phyloP scores from a whole-genome alignment of 2,329 filamentous ascomycete genomes.

The Aspergillus versicolor region DNA sequence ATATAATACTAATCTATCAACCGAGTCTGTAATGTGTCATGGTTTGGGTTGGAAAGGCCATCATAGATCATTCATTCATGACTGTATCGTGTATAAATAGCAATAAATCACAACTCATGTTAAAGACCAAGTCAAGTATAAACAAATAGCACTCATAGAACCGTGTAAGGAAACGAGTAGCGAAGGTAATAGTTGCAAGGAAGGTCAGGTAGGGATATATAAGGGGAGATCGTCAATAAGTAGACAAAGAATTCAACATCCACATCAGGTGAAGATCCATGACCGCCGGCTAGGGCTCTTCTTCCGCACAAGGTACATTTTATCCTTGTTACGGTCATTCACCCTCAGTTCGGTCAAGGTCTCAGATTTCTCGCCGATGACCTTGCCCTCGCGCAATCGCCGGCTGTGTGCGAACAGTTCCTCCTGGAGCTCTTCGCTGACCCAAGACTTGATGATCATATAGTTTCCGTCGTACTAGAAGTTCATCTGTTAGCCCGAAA shows the following conservation, averaged over 20 bases:
- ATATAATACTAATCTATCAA: constrained; percentile 14
- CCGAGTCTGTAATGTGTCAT: constrained; percentile 1
- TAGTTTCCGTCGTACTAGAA: constrained; percentile 61
- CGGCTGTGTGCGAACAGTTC: constrained; percentile 71
- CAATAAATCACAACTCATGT: constrained; percentile 21
- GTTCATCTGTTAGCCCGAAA: background rate
- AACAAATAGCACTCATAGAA: constrained; percentile 5
- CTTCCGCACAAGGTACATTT: constrained; percentile 47
- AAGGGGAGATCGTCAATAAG: background rate
- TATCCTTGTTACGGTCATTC: constrained; percentile 44
- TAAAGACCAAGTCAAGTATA: constrained; percentile 8
- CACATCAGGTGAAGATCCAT: constrained; percentile 36
- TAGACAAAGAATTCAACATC: background rate
- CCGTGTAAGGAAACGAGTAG: background rate
- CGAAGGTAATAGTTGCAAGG: background rate
- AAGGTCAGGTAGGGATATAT: background rate
- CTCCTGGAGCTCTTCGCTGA: constrained; percentile 69
- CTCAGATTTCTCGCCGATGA: constrained; percentile 35
- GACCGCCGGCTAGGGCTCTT: constrained; percentile 39
- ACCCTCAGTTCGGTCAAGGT: constrained; percentile 42
- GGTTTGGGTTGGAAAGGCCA: background rate
- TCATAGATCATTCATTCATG: constrained; percentile 9
- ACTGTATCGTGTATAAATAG: constrained; percentile 23
- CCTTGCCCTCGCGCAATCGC: constrained; percentile 57
- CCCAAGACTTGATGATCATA: constrained; percentile 71